Evolutionary conservation across 495 filamentous ascomycete genomes (phyloP).

Genomic region (Evernia prunastri): DNA sequence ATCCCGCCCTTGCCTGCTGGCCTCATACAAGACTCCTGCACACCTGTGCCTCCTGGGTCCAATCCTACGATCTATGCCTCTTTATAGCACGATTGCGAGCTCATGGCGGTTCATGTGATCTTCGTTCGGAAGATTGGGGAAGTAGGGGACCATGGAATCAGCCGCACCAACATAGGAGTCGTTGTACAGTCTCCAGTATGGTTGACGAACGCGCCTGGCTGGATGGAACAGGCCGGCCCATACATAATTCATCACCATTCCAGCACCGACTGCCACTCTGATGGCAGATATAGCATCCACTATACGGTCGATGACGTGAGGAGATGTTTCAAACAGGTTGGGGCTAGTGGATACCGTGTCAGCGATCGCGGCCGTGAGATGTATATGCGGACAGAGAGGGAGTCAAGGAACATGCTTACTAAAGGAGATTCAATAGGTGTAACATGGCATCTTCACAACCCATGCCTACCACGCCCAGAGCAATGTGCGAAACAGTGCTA

Average conservation of each 20-base stretch:
- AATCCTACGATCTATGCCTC: neutral
- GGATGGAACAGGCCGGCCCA: conserved; percentile 98
- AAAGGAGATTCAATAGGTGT: conserved; percentile 91
- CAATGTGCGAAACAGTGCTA: conserved; percentile 54
- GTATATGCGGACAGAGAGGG: neutral
- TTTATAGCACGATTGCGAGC: conserved; percentile 74
- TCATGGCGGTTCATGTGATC: conserved; percentile 70
- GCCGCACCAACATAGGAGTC: conserved; percentile 92
- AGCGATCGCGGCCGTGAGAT: neutral
- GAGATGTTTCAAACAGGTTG: conserved; percentile 96
- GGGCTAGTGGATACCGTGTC: conserved; percentile 38
- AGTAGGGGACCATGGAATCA: conserved; percentile 94
- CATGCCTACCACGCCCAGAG: conserved; percentile 88
- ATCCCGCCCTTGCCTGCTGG: neutral
- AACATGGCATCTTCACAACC: conserved; percentile 99
- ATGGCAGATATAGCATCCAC: conserved; percentile 97
- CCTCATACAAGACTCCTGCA: neutral
- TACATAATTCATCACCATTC: conserved; percentile 90
- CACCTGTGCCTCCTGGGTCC: neutral
- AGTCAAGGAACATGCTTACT: conserved; percentile 25
- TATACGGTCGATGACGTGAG: conserved; percentile 97
- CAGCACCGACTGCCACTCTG: conserved; percentile 85
- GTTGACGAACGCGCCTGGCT: conserved; percentile 82
- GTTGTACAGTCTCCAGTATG: conserved; percentile 95
- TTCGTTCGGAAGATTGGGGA: conserved; percentile 66